Evolutionary conservation across 2,329 filamentous ascomycete species (phyloP), one percentile per base, ranked within the genome.

Genomic region (Fusarium xyrophilum): DNA sequence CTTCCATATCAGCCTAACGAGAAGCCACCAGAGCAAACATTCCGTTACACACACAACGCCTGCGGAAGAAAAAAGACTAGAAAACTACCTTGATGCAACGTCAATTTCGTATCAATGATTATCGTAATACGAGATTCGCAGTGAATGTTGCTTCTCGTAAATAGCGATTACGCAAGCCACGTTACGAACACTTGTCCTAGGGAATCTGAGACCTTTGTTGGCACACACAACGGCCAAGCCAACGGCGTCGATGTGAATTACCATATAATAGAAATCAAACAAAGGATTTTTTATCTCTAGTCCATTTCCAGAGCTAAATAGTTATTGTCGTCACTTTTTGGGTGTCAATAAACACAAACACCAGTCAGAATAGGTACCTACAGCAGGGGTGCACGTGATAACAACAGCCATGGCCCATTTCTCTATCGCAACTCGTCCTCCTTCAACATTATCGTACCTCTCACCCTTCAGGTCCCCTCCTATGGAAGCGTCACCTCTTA

Each of bases 401-500:
- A 64, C 25, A 17, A 30, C 27, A 23, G 36, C 30, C 62, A 57
- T 55, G 59, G 51, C 60, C 51, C 55, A 60, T 43, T 51, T 70
- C 67, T 63, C 65, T 65, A 56, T 69, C 63, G 63, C 67, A 68
- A 50, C 56, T 70, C 60, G 36, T 47, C 60, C 52, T 67, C 62
- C 50, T 61, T 40, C 52, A 28, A 42, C 58, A 68, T 36, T 65
- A 63, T 63, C 52, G 46, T 46, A 50, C 40, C 42, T 56, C 47
- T 50, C 48, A 65, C 43, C 60, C 47, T 60, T 54, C 32, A 65
- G 60, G 47, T 60, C 54, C 46, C 46, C 46, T 71, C 69, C 60
- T 69, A 96, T 96, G 93, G 93, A 97, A 83, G 86, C 89, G 74
- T 98, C 95, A 77, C 96, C 96, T 69, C 87, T 99, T 77, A 97